Conservation (phyloP, 352 stramenopile species). For the Pythium oligandrum region DNA sequence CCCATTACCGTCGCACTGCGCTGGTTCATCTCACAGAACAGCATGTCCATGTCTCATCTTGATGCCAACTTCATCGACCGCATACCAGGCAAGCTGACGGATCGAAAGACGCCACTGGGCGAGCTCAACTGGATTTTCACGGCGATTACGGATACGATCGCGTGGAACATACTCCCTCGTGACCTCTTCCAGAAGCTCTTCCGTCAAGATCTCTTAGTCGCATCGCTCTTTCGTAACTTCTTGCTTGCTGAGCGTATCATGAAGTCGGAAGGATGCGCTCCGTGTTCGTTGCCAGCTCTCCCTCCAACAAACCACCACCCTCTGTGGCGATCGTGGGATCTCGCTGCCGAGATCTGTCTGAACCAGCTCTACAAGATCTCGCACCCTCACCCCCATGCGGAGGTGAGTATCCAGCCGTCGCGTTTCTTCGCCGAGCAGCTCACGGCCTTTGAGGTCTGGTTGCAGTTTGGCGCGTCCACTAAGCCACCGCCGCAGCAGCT, state of each 20-base stretch:
- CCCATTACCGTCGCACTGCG: constrained; percentile 97
- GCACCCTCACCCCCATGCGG: constrained; percentile 56
- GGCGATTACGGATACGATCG: constrained; percentile 99
- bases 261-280: constrained; percentile 79
- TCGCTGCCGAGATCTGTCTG: constrained; percentile 97
- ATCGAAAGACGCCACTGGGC: constrained; percentile 92
- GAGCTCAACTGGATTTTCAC: constrained; percentile 99
- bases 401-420: constrained; percentile 79
- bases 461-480: constrained; percentile 91
- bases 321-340: constrained; percentile 98
- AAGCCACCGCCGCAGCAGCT: constrained; percentile 95
- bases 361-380: constrained; percentile 90
- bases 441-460: constrained; percentile 98
- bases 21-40: constrained; percentile 96
- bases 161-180: constrained; percentile 97
- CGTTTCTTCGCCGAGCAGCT: constrained; percentile 99
- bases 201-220: constrained; percentile 98
- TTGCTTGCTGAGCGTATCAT: constrained; percentile 97
- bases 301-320: constrained; percentile 95
- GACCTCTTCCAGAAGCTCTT: constrained; percentile 98
- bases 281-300: constrained; percentile 92
- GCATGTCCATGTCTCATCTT: constrained; percentile 84
- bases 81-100: constrained; percentile 90
- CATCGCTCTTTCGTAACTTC: constrained; percentile 98
- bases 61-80: constrained; percentile 85